Base-by-base conservation (phyloP, 2,329 filamentous ascomycete genomes). In the Pyrenochaeta sp. region DNA sequence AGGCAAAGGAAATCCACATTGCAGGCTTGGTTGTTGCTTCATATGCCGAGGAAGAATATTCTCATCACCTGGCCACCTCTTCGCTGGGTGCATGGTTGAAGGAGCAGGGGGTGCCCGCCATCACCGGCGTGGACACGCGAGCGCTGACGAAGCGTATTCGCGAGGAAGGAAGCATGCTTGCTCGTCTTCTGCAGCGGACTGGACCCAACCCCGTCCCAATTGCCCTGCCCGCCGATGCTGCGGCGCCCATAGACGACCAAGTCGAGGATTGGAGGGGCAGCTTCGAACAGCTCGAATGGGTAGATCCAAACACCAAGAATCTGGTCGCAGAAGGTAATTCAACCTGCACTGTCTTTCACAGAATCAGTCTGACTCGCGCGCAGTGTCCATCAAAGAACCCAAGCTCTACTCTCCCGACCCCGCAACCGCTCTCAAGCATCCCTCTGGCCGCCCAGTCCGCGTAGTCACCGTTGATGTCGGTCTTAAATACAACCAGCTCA, bases 401-500 rank as follows among this genome's bases (percentile, higher is more conserved):
- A 94, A 92, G 75, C 83, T 97, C 51, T 98, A 94, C 80, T 87
- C 87, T 67, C 92, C 93, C 48, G 86, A 87, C 60, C 79, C 87
- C 30, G 84, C 87, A 53, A 85, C 83, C 68, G 87, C 89, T 60
- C 85, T 96, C 68, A 89, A 91, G 78, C 92, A 97, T 78, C 90
- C 93, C 35, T 96, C 92, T 51, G 95, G 94, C 58, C 90, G 93
- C 67, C 84, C 89, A 44, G 84, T 98, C 54, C 91, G 93, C 73
- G 88, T 99, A 57, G 83, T 98, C 45, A 97, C 92, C 75, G 86
- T 99, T 66, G 95, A 99, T 80, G 94, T 99, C 66, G 95, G 95
- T 75, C 88, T 98, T 83, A 99, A 99, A 80, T 97, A 91, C 81
- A 99, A 98, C 81, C 95, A 99, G 81, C 84, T 99, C 67, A 87